Evolutionary conservation across 352 stramenopile species (phyloP), one percentile per base, ranked within the genome.

Genomic region (Phytophthora lateralis): DNA sequence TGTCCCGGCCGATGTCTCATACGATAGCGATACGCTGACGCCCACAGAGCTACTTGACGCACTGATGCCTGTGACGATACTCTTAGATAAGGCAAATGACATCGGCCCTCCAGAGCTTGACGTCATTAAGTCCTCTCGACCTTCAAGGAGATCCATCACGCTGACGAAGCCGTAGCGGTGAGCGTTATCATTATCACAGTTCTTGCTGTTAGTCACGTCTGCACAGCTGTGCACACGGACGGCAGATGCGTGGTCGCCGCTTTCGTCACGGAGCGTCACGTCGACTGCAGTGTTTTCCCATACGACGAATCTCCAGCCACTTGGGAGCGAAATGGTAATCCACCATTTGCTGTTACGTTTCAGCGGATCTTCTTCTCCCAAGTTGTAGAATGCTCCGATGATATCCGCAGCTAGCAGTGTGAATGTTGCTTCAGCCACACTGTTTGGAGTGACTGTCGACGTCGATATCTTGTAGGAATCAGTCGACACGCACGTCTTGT

Each of bases 361-460:
- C 6, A 89, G 60, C 3, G 84, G 82, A 38, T 83, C 81, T 43
- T 87, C 66, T 14, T 73, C 50, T 4, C 75, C 78, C 38, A 93
- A 59, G 35, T 91, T 91, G 68, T 89, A 73, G 18, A 93, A 87
- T 18, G 82, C 65, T 12, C 82, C 84, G 2, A 87, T 73, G 34
- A 93, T 85, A 44, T 93, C 84, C 8, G 74, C 76, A 20, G 80
- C 84, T n/a, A 93, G 55, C 42, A 93, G 56, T 15, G 82, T 90
- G 50, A 93, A 91, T 17, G 60, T 81, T 11, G 83, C 69, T 51
- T 93, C 75, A 8, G 69, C 71, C 11, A 93, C 71, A 48, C 78
- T 91, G 66, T 78, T 88, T 8, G 79, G 79, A 24, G 85, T 85
- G 21, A 73, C 69, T 0, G 80, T 78, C 15, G 57, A 77, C 3